A percentile compares a stretch with the other conserved stretches of the same genome.
Conservation (phyloP, 805 yeast genomes). For the Saturnispora sekii region DNA sequence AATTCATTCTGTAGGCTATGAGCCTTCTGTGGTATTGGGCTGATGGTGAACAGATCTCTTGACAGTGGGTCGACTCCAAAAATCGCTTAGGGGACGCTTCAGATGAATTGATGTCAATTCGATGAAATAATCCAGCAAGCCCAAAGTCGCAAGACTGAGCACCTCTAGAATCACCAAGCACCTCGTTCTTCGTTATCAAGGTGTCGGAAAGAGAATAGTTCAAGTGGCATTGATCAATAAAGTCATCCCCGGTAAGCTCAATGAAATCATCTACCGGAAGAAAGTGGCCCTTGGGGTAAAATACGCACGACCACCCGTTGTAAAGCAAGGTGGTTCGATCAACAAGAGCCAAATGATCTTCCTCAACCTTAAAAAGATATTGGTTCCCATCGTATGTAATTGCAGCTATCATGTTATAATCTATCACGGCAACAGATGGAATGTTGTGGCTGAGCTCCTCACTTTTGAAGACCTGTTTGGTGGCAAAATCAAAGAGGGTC, state of each 20-base stretch:
- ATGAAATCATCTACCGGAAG: constrained; percentile 2
- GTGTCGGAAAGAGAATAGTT: neutral
- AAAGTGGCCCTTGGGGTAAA: constrained; percentile 1
- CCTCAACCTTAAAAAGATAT: constrained; percentile 6
- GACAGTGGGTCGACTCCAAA: neutral
- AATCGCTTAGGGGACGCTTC: neutral
- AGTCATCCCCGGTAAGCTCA: constrained; percentile 1
- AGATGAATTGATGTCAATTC: neutral
- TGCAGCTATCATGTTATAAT: neutral
- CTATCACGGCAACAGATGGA: constrained; percentile 28
- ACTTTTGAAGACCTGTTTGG: constrained; percentile 15
- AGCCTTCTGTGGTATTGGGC: constrained; percentile 2
- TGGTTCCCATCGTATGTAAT: constrained; percentile 6
- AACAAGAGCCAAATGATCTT: neutral
- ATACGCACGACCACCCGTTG: constrained; percentile 6
- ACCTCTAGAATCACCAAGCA: neutral
- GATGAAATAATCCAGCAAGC: constrained; percentile 3
- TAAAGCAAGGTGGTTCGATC: neutral
- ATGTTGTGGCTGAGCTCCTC: constrained; percentile 44
- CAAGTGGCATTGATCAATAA: neutral
- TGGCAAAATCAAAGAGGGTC: constrained; percentile 26
- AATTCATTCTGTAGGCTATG: neutral
- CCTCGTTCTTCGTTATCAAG: constrained; percentile 3
- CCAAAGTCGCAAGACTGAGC: constrained; percentile 1
- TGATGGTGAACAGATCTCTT: neutral